Evolutionary conservation across 2,329 filamentous ascomycete genomes (phyloP), one percentile per base, ranked within the genome.

Genomic region (Venturia pyrina): DNA sequence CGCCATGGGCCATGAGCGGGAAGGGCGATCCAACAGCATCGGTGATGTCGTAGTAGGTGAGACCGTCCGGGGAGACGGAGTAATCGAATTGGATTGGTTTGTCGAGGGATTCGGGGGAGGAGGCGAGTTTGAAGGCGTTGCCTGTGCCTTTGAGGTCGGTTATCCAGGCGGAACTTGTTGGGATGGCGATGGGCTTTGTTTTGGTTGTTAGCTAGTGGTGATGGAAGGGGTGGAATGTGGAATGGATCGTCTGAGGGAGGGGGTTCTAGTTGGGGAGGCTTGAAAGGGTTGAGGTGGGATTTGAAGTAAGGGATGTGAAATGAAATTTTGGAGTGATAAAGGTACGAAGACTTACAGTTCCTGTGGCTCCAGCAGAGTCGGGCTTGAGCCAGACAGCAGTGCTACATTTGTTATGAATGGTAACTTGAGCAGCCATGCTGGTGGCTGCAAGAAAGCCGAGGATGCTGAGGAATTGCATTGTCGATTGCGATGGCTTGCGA

Each of bases 31-130:
- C 60, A 4, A 21, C 19, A 19, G 7, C 40, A 21, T 44, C 60
- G 5, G 40, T 62, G 28, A 62, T 13, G 40, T 62, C 60, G 60
- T 62, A 62, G 37, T 62, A 62, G 28, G 17, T n/a, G 3, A 28
- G 1, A 4, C 40, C 40, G 60, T 62, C 60, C 11, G 40, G 3
- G 17, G 28, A 11, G 37, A 62, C 44, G 17, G 34, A 37, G 44
- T 62, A 62, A 15, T 62, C 60, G 60, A 62, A 62, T 28, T 48
- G 40, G n/a, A 62, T 44, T 17, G 60, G 60, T 34, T 40, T 37
- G 53, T 37, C 15, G 28, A 59, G 53, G 32, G 53, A 59, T 32
- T 34, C 32, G 28, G 5, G 17, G 28, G 53, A n/a, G 53, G 53
- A 10, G 53, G 53, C 28, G 13, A 59, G 53, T 59, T 59, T 59